These are phyloP conservation scores for Capillidium rhysosporum DNA, from an alignment of 371 early-diverging fungal genomes.

Conservation along the genomic window DNA sequence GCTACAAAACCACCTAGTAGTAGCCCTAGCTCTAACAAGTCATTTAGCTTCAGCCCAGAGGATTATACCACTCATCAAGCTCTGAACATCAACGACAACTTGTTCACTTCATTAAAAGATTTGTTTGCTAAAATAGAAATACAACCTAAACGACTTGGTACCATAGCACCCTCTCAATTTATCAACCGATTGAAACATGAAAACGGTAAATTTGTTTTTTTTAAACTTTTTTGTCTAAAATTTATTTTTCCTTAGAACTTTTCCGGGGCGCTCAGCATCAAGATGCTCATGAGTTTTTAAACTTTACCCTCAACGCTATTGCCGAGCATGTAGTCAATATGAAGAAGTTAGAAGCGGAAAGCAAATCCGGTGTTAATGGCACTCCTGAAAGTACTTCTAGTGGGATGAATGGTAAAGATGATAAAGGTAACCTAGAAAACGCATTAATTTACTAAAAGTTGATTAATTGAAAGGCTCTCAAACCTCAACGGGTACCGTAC, in stretches of 20 bases:
- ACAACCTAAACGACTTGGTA: constrained; percentile 66
- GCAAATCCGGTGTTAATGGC: constrained; percentile 6
- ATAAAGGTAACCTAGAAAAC: not conserved
- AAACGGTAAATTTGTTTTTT: constrained; percentile 38
- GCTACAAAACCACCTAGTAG: not conserved
- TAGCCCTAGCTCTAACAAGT: not conserved
- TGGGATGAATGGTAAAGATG: not conserved
- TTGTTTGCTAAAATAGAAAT: constrained; percentile 66
- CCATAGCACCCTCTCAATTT: constrained; percentile 71
- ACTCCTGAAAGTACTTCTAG: constrained; percentile 5
- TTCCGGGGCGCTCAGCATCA: constrained; percentile 89
- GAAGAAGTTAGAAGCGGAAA: constrained; percentile 18
- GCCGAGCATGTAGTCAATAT: constrained; percentile 62
- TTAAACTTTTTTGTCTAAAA: not conserved
- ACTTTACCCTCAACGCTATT: constrained; percentile 77
- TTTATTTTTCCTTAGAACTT: constrained; percentile 32
- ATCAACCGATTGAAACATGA: constrained; percentile 69
- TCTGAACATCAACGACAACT: constrained; percentile 48
- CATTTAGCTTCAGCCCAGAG: constrained; percentile 10
- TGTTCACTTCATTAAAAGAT: constrained; percentile 70
- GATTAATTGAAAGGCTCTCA: constrained; percentile 9
- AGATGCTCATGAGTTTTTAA: constrained; percentile 94
- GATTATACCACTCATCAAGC: constrained; percentile 19
- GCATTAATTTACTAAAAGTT: constrained; percentile 1
- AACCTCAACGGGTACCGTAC: constrained; percentile 9